Conservation (phyloP, 208 protist genomes). For the Crithidia thermophila region DNA sequence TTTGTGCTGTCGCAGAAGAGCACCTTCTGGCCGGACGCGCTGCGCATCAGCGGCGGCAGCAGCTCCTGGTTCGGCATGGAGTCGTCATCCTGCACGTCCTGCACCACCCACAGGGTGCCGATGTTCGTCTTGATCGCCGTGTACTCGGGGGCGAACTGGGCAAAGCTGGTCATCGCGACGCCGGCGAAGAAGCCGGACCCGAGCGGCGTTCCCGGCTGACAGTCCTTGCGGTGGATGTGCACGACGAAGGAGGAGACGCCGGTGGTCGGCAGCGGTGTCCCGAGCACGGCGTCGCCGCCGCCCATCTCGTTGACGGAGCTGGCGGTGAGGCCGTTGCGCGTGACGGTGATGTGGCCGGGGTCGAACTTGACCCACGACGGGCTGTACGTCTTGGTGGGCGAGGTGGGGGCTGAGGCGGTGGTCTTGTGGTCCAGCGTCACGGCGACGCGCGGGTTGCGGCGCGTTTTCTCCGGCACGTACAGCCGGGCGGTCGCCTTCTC, state of each 20-base stretch:
- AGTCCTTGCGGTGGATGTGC: constrained; percentile 67
- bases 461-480: constrained; percentile 43
- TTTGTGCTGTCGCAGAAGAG: constrained; percentile 74
- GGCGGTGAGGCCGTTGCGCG: constrained; percentile 61
- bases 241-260: constrained; percentile 85
- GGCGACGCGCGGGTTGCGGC: constrained; percentile 27
- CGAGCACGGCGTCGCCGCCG: constrained; percentile 73
- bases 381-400: constrained; percentile 40
- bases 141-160: constrained; percentile 58
- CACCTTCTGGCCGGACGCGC: constrained; percentile 30
- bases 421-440: constrained; percentile 24
- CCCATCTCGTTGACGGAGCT: constrained; percentile 60
- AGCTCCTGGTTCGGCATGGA: constrained; percentile 74
- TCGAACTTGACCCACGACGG: constrained; percentile 71
- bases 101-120: constrained; percentile 79
- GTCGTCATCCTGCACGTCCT: constrained; percentile 88
- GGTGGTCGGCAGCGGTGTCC: constrained; percentile 57
- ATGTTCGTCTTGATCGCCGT: constrained; percentile 46
- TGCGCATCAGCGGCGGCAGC: constrained; percentile 53
- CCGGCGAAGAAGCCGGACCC: constrained; percentile 89
- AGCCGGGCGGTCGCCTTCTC: constrained; percentile 50
- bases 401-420: constrained; percentile 1
- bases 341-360: constrained; percentile 50
- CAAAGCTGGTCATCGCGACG: constrained; percentile 64
- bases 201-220: constrained; percentile 54